Evolutionary conservation across 2,329 filamentous ascomycete species (phyloP), one percentile per base, ranked within the genome.

Genomic region (Zarea fungicola): DNA sequence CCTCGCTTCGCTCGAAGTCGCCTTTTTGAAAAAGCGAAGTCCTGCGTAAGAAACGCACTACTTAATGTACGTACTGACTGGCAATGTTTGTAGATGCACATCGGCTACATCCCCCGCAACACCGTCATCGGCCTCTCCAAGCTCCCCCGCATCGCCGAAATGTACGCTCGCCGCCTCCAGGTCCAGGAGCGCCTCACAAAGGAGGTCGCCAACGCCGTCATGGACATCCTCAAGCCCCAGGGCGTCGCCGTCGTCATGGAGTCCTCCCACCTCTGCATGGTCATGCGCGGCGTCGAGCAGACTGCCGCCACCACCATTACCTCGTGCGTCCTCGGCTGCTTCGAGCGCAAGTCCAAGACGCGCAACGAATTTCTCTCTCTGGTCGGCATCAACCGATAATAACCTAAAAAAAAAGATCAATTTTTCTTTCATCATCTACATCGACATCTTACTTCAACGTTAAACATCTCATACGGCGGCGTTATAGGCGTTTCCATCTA

Each of bases 241-340:
- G 93, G 93, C 40, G 92, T 99, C 2, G 92, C 89, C 18, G 93
- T 99, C 3, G 92, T 99, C 52, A 96, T 99, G 85, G 93, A 99
- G 64, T 95, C 89, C 13, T 91, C 83, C 62, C 93, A 99, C 70
- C 74, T 97, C 40, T 99, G 93, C 75, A 99, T 97, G 92, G 90
- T 96, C 14, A 97, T 96, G 91, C 83, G 93, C 40, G 93, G 93
- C n/a, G 92, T 99, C 9, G 82, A 96, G 65, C 96, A 99, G 76
- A 90, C 89, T 0, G 81, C 78, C 34, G 84, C 87, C 43, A 86
- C 81, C 16, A 97, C 93, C 6, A 93, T 95, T 31, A 99, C 93
- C 16, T 96, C 90, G 72, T 97, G 92, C 65, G 95, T 99, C 70
- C 80, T 97, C n/a, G 93, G 93, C 32, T 91, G 90, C 61, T 95